Evolutionary conservation across 768 basidiomycete species (phyloP).

Genomic region (Tricholoma saponaceum): DNA sequence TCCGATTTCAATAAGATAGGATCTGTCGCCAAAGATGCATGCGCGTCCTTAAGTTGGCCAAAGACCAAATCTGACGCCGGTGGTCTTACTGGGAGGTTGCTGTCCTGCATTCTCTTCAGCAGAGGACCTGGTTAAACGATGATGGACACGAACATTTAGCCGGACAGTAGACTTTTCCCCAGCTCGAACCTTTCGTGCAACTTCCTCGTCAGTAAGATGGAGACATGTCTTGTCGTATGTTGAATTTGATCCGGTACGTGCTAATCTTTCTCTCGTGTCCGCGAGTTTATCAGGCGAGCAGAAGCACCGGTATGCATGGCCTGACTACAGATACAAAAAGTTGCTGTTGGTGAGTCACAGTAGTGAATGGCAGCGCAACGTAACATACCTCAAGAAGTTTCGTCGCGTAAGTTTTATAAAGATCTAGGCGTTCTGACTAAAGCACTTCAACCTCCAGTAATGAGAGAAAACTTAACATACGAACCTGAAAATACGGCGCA

Average conservation of each 20-base stretch:
- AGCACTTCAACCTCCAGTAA: slow-evolving; percentile 6
- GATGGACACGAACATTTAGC: slow-evolving; percentile 62
- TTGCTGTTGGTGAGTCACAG: background rate
- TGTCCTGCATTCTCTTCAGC: slow-evolving; percentile 39
- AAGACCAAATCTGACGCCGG: slow-evolving; percentile 71
- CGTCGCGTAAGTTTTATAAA: slow-evolving; percentile 73
- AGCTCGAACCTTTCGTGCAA: slow-evolving; percentile 62
- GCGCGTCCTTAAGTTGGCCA: slow-evolving; percentile 67
- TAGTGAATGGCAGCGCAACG: background rate
- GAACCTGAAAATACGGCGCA: slow-evolving; percentile 85
- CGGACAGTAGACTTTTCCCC: slow-evolving; percentile 83
- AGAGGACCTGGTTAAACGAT: background rate
- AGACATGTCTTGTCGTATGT: slow-evolving; percentile 90
- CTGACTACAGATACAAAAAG: slow-evolving; percentile 48
- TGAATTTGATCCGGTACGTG: slow-evolving; percentile 66
- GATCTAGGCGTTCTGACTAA: slow-evolving; percentile 84
- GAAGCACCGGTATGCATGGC: slow-evolving; percentile 93
- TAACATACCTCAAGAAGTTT: slow-evolving; percentile 70
- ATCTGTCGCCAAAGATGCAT: slow-evolving; percentile 79
- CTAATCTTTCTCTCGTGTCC: slow-evolving; percentile 64
- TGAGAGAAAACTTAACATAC: background rate
- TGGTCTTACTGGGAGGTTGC: slow-evolving; percentile 46
- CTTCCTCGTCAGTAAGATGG: slow-evolving; percentile 84
- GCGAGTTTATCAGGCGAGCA: slow-evolving; percentile 73
- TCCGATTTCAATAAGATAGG: slow-evolving; percentile 92